Base-by-base conservation (phyloP, 2,329 filamentous ascomycete genomes). In the Aspergillus aculeatus region DNA sequence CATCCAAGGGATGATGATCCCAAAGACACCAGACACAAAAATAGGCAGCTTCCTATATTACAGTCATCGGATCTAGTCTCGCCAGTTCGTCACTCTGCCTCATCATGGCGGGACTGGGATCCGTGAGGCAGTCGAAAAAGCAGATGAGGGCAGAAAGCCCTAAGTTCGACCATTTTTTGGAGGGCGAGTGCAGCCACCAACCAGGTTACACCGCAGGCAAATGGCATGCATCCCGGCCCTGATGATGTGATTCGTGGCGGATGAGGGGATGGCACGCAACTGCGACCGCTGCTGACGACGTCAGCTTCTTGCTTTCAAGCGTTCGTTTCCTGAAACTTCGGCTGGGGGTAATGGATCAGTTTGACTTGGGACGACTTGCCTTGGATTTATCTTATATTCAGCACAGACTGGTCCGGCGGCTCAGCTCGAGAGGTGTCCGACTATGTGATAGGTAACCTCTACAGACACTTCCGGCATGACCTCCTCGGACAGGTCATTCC, bases 201-300 rank as follows among this genome's bases (percentile, higher is more conserved):
- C 38, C 38, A 44, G 5, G 12, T 19, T 44, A 9, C 38, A 19
- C 38, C 14, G 14, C 38, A 16, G 32, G 38, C 38, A 19, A 19
- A 44, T 44, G 38, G 16, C 38, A 44, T 44, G 38, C 1, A 44
- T 44, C 16, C 38, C 38, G n/a, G 14, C 1, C 16, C 38, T n/a
- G 57, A 60, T 60, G 58, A 57, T 60, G 58, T 60, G 53, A 60
- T 60, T 24, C 11, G 55, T 35, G 49, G 58, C 49, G n/a, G 26
- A 10, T 9, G 19, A 56, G 56, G 58, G 38, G 35, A 50, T 23
- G 23, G 24, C 31, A 56, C 38, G 38, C 38, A 44, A 44, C 14
- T n/a, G 16, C 38, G 14, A 16, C 38, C 38, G 14, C 4, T 19
- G 38, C 38, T 44, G 38, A 44, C 38, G 38, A 44, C 14, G 16